Evolutionary conservation across 768 basidiomycete species (phyloP).

Genomic region (Bullera alba): DNA sequence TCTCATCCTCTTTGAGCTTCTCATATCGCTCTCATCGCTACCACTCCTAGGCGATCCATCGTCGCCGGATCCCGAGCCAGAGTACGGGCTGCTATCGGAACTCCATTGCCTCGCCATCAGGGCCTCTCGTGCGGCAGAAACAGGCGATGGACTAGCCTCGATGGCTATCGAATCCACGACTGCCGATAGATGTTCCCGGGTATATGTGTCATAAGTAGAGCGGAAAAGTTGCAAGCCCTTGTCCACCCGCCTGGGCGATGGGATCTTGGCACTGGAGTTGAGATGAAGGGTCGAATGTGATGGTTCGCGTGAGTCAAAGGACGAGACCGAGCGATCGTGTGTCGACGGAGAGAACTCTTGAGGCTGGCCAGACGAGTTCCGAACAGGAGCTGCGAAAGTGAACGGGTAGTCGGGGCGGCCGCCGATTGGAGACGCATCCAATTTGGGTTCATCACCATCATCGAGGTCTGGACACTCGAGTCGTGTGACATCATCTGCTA

Average conservation of each 20-base stretch:
- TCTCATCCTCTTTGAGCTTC: slow-evolving; percentile 6
- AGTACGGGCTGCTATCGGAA: neutral
- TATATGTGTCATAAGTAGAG: slow-evolving; percentile 93
- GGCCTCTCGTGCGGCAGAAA: slow-evolving; percentile 6
- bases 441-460: slow-evolving; percentile 13
- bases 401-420: slow-evolving; percentile 22
- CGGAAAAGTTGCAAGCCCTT: slow-evolving; percentile 59
- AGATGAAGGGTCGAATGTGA: slow-evolving; percentile 17
- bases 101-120: slow-evolving; percentile 14
- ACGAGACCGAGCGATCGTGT: slow-evolving; percentile 10
- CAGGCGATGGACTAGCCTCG: slow-evolving; percentile 32
- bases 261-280: neutral
- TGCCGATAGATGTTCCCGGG: slow-evolving; percentile 84
- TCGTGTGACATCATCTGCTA: too few species aligned
- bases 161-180: slow-evolving; percentile 89
- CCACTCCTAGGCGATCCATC: neutral
- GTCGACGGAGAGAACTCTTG: too few species aligned
- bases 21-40: slow-evolving; percentile 54
- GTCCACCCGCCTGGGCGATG: neutral
- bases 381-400: slow-evolving; percentile 23
- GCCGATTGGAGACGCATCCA: slow-evolving; percentile 30
- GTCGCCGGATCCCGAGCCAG: neutral
- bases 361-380: slow-evolving; percentile 5
- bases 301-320: slow-evolving; percentile 14
- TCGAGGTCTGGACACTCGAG: too few species aligned